Evolutionary conservation across 177 flowering plant species (phyloP), one percentile per base, ranked within the genome.

Genomic region (Telopea speciosissima): DNA sequence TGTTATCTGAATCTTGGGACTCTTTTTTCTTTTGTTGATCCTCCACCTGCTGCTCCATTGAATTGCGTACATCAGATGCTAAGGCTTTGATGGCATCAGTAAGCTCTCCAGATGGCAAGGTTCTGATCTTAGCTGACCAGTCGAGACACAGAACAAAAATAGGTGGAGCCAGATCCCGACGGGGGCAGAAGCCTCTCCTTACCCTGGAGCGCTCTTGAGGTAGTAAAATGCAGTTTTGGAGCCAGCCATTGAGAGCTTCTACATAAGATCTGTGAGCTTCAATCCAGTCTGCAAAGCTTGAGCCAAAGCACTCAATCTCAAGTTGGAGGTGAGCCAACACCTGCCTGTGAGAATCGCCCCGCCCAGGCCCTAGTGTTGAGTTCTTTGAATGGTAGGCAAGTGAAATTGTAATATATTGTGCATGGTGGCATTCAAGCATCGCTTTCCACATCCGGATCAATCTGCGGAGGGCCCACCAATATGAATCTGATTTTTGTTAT

Each of bases 341-440:
- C 72, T 80, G 85, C 77, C 74, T 78, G 24, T 76, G 86, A 9
- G 81, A 65, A 45, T 88, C 92, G 40, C 84, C 85, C 11, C 59
- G 82, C 0, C 81, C 68, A 7, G 76, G 79, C 25, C 79, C 84
- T 13, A 80, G 26, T 52, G 77, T 73, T 2, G 89, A 81, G 77
- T 72, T 80, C 73, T 79, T 87, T 26, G 89, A 77, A 77, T 96
- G 97, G 78, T 96, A 93, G 16, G 99, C 99, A 73, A 96, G 72
- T 9, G 97, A 87, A 75, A 96, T 96, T n/a, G 96, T 93, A 74
- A 93, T 96, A 81, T 93, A 90, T 73, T 96, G 98, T 28, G 92
- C 79, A 63, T 93, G 99, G 69, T 96, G 99, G 81, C 96, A 91
- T 72, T 91, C 99, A n/a, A 96, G 88, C 98, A 96, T 91, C 54